Evolutionary conservation across 73 alveolate species (phyloP), one percentile per base, ranked within the genome.

Genomic region (Breviolum minutum): DNA sequence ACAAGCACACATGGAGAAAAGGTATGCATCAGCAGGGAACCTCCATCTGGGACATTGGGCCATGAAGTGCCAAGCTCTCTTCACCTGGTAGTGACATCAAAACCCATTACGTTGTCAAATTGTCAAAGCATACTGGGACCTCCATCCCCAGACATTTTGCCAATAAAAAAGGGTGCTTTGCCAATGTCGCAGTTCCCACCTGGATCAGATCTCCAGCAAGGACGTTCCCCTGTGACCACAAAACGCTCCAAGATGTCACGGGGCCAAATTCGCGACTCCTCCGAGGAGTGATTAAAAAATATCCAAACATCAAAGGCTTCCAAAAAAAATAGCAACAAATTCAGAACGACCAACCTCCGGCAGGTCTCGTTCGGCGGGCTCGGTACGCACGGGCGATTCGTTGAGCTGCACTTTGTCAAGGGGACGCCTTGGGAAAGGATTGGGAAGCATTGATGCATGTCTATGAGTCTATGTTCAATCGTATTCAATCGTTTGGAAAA

Each of bases 181-280:
- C 82, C 82, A 29, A 19, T 26, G 82, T 73, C 54, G 54, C 54
- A 40, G 5, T 17, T 22, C n/a, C 1, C 77, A 63, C 87, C 87
- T 79, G 87, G 87, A 32, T 79, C 68, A 20, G 90, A 81, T 6
- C 17, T 81, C 90, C 90, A 81, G 20, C 40, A 69, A 6, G 90
- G 90, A 16, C 69, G 70, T 81, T 81, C 70, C 9, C 90, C 90
- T 19, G 70, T 48, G 70, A 81, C 48, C 8, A 32, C 70, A 69
- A 81, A 81, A 48, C 90, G 90, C 70, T 81, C 90, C 90, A 81
- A 24, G 20, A 81, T 54, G 69, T 32, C 66, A 14, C 69, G 66
- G 63, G 90, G 90, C 90, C 90, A 81, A 54, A 81, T 16, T 32
- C 22, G 29, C 14, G 90, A n/a, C 29, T 81, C 90, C 90, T 81